phyloP scores from a whole-genome alignment of 495 filamentous ascomycete genomes.

The Platismatia glauca region DNA sequence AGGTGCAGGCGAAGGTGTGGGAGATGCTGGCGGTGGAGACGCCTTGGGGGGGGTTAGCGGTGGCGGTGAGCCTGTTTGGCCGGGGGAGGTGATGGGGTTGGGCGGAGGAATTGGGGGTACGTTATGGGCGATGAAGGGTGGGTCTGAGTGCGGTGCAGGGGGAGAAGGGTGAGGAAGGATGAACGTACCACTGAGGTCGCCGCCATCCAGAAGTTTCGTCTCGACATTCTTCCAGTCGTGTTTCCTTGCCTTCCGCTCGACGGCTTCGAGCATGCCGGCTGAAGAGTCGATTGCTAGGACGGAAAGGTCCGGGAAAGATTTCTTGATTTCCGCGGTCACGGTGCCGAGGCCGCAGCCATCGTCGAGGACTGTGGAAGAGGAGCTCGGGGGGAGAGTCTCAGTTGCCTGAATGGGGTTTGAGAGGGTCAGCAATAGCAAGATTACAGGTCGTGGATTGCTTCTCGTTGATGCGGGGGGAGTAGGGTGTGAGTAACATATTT shows the following conservation, averaged over 20 bases:
- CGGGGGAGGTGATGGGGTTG: not conserved
- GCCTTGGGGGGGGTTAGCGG: not conserved
- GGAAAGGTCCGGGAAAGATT: constrained; percentile 10
- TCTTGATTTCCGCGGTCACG: constrained; percentile 14
- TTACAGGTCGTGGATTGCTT: not conserved
- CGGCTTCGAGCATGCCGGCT: constrained; percentile 13
- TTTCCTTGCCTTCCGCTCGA: constrained; percentile 1
- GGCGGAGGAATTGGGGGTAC: too few species aligned
- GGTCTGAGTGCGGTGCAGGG: not conserved
- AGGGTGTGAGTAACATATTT: not conserved
- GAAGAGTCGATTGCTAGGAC: constrained; percentile 15
- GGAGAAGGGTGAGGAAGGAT: not conserved
- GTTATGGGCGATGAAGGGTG: not conserved
- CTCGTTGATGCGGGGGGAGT: not conserved
- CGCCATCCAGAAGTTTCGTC: constrained; percentile 11
- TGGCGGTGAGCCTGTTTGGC: not conserved
- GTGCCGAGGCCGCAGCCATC: constrained; percentile 15
- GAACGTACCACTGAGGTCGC: constrained; percentile 8
- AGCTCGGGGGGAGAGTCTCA: not conserved
- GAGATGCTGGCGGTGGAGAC: constrained; percentile 57
- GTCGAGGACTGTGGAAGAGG: constrained; percentile 10
- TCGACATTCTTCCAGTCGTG: constrained; percentile 9
- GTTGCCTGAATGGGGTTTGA: not conserved
- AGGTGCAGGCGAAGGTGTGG: constrained; percentile 64
- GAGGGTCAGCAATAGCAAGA: not conserved